A percentile compares a stretch with the other conserved stretches of the same genome.
phyloP scores from a whole-genome alignment of 768 basidiomycete species.

The Boletus rufocinnamomeus region DNA sequence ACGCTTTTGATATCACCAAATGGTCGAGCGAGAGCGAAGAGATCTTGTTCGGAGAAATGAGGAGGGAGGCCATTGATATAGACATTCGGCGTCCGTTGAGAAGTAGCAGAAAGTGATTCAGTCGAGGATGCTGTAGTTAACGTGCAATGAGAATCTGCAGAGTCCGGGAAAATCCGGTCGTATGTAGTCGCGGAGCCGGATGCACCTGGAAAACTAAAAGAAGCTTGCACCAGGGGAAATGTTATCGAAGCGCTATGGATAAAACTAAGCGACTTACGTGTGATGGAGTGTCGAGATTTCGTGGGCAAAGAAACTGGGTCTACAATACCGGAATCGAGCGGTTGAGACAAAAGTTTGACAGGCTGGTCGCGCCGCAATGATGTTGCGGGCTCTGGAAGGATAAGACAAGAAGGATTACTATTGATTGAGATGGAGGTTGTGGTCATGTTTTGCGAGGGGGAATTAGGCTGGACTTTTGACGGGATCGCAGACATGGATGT shows the following conservation, averaged over 20 bases:
- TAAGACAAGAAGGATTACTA: slow-evolving; percentile 26
- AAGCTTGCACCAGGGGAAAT: slow-evolving; percentile 18
- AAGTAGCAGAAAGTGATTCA: slow-evolving; percentile 13
- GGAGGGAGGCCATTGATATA: slow-evolving; percentile 89
- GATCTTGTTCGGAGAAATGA: slow-evolving; percentile 77
- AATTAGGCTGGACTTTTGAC: slow-evolving; percentile 24
- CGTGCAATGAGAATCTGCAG: slow-evolving; percentile 16
- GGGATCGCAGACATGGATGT: slow-evolving; percentile 23
- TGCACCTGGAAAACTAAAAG: slow-evolving; percentile 28
- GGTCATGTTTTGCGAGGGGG: slow-evolving; percentile 15
- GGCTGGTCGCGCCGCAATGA: slow-evolving; percentile 8
- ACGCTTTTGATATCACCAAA: slow-evolving; percentile 78
- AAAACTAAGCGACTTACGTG: slow-evolving; percentile 22
- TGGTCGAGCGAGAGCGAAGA: slow-evolving; percentile 69
- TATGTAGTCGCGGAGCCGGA: slow-evolving; percentile 12
- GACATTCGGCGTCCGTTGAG: slow-evolving; percentile 64
- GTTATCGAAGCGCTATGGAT: slow-evolving; percentile 3
- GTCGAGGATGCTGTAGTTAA: slow-evolving; percentile 16
- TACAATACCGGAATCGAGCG: slow-evolving; percentile 17
- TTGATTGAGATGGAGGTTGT: slow-evolving; percentile 15
- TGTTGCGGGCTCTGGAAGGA: slow-evolving; percentile 12
- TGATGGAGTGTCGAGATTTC: slow-evolving; percentile 22
- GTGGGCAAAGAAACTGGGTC: slow-evolving; percentile 6
- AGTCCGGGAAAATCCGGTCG: slow-evolving; percentile 13
- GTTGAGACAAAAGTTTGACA: slow-evolving; percentile 13